Conservation (phyloP, 768 basidiomycete species). For the Suillus sp. region DNA sequence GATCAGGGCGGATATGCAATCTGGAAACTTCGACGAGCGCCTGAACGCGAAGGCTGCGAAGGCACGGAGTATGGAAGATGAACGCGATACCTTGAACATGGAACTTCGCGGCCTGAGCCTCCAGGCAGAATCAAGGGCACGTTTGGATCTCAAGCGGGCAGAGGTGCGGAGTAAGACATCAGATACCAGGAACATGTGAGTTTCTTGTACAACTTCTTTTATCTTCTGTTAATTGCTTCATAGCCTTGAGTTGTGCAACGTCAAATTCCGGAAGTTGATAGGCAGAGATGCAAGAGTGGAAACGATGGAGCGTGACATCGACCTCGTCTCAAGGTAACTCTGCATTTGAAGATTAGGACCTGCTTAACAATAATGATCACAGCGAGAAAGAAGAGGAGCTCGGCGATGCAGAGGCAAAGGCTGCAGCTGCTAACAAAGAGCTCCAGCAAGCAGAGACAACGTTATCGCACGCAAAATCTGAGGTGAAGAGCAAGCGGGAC, state of each 20-base stretch:
- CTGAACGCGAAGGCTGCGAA: constrained; percentile 55
- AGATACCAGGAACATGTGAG: constrained; percentile 73
- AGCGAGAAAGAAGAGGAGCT: constrained; percentile 75
- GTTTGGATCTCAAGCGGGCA: constrained; percentile 69
- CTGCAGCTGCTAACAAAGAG: constrained; percentile 49
- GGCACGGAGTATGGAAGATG: constrained; percentile 64
- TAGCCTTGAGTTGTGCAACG: constrained; percentile 65
- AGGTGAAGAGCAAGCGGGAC: constrained; percentile 60
- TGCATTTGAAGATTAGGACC: not conserved
- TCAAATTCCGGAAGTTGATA: constrained; percentile 66
- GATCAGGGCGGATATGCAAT: constrained; percentile 56
- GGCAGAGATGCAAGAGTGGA: constrained; percentile 59
- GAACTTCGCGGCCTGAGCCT: constrained; percentile 73
- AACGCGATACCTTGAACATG: constrained; percentile 64
- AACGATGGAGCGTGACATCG: constrained; percentile 75
- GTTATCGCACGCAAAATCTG: constrained; percentile 58
- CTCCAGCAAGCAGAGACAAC: constrained; percentile 67
- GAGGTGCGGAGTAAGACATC: constrained; percentile 65
- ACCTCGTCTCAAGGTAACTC: constrained; percentile 57
- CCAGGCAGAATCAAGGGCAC: constrained; percentile 82
- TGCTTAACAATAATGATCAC: constrained; percentile 4
- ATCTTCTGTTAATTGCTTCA: constrained; percentile 7
- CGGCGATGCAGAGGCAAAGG: constrained; percentile 32
- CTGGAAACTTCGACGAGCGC: constrained; percentile 65
- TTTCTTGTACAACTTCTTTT: constrained; percentile 11